These are phyloP conservation scores for Microthlaspi erraticum DNA, from an alignment of 345 rosid genomes.

Conservation along the genomic window DNA sequence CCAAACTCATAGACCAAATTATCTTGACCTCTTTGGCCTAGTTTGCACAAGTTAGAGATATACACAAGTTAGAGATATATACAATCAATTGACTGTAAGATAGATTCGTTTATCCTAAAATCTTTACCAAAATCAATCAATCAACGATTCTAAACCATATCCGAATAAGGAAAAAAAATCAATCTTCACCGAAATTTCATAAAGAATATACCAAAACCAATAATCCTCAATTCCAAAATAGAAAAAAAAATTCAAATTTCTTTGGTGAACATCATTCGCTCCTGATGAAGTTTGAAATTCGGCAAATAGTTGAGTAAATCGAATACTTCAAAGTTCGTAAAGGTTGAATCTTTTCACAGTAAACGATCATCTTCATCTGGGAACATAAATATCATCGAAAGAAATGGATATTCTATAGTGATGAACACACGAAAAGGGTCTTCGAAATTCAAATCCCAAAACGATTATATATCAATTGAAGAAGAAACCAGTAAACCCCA, in stretches of 20 bases:
- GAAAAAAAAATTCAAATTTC: not conserved
- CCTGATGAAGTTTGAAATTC: not conserved
- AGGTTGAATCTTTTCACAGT: not conserved
- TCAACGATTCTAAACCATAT: constrained; percentile 14
- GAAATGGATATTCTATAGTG: not conserved
- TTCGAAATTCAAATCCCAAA: not conserved
- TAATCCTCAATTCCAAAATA: not conserved
- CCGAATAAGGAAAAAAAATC: constrained; percentile 34
- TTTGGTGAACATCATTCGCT: constrained; percentile 1
- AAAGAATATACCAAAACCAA: too few relatives aligned
- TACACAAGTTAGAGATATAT: constrained; percentile 5
- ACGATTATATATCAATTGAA: not conserved
- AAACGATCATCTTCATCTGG: constrained; percentile 26
- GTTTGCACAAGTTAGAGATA: too few relatives aligned
- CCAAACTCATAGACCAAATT: constrained; percentile 1
- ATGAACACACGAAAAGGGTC: constrained; percentile 12
- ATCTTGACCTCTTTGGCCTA: not conserved
- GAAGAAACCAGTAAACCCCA: constrained; percentile 8
- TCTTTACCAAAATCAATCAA: not conserved
- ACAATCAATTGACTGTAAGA: constrained; percentile 1
- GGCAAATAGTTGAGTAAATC: not conserved
- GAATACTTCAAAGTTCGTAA: not conserved
- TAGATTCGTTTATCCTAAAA: not conserved
- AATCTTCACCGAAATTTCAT: constrained; percentile 20
- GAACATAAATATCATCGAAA: constrained; percentile 27